These are phyloP conservation scores for Cryphonectria radicalis DNA, from an alignment of 2,329 filamentous ascomycete species.

Conservation along the genomic window DNA sequence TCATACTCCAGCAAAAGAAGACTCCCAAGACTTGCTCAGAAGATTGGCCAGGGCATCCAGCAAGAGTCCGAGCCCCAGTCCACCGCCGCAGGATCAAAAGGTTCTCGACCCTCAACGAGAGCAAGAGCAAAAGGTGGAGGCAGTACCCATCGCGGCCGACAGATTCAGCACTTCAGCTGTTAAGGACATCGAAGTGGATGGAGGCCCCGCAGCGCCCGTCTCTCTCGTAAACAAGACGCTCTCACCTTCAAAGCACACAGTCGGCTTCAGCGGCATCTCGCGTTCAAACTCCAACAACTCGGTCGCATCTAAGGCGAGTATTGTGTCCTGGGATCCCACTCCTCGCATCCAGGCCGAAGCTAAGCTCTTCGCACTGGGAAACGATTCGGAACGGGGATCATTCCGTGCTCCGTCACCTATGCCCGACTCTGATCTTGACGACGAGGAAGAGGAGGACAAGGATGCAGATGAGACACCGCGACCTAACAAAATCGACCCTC, in stretches of 20 bases:
- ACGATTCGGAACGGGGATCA: conserved; percentile 60
- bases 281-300: conserved; percentile 27
- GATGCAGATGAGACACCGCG: conserved; percentile 52
- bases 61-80: conserved; percentile 41
- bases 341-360: conserved; percentile 62
- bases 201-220: not conserved
- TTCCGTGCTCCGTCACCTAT: conserved; percentile 54
- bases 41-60: conserved; percentile 53
- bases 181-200: conserved; percentile 12
- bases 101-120: conserved; percentile 29
- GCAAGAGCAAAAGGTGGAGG: conserved; percentile 24
- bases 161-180: not conserved
- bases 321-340: conserved; percentile 49
- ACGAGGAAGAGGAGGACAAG: conserved; percentile 32
- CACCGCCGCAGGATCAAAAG: conserved; percentile 38
- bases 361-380: conserved; percentile 61
- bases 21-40: conserved; percentile 54
- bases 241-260: conserved; percentile 42
- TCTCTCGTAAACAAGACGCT: conserved; percentile 18
- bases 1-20: conserved; percentile 38
- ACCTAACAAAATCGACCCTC: conserved; percentile 48
- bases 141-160: conserved; percentile 12
- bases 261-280: conserved; percentile 49
- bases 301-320: conserved; percentile 23
- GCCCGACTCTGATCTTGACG: conserved; percentile 36